Evolutionary conservation across 1,139 yeast genomes (phyloP).

Genomic region (Candida tropicalis): DNA sequence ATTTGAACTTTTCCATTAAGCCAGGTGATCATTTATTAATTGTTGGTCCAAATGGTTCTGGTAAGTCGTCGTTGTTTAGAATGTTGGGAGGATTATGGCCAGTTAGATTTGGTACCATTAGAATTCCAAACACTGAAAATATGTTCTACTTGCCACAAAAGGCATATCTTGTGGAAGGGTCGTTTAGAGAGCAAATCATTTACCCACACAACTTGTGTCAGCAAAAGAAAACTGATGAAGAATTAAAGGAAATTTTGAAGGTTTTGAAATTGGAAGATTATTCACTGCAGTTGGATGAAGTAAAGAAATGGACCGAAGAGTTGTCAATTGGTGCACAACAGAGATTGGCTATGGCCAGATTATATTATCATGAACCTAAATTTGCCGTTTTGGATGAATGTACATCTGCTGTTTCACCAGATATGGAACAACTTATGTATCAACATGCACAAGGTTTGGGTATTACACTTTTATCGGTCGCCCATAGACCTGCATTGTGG

Average conservation of each 20-base stretch:
- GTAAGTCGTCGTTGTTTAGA: slow-evolving; percentile 89
- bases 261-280: slow-evolving; percentile 62
- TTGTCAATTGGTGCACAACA: slow-evolving; percentile 92
- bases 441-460: slow-evolving; percentile 78
- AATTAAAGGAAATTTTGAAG: slow-evolving; percentile 62
- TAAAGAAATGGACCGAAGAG: slow-evolving; percentile 87
- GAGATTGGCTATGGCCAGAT: slow-evolving; percentile 88
- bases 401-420: slow-evolving; percentile 90
- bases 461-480: slow-evolving; percentile 84
- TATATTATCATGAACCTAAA: slow-evolving; percentile 87
- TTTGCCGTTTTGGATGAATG: slow-evolving; percentile 96
- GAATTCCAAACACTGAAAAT: slow-evolving; percentile 67
- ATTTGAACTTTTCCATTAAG: slow-evolving; percentile 68
- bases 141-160: slow-evolving; percentile 92
- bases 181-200: slow-evolving; percentile 84
- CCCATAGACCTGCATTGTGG: slow-evolving; percentile 93
- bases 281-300: slow-evolving; percentile 53
- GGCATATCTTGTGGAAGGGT: slow-evolving; percentile 76
- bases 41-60: slow-evolving; percentile 96
- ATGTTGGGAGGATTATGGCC: slow-evolving; percentile 96
- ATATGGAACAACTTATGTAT: slow-evolving; percentile 90
- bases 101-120: slow-evolving; percentile 61
- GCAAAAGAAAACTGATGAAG: slow-evolving; percentile 60
- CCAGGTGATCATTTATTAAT: slow-evolving; percentile 86
- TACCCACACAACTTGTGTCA: slow-evolving; percentile 77